Evolutionary conservation across 768 basidiomycete genomes (phyloP).

Genomic region (Tulasnella sp.): DNA sequence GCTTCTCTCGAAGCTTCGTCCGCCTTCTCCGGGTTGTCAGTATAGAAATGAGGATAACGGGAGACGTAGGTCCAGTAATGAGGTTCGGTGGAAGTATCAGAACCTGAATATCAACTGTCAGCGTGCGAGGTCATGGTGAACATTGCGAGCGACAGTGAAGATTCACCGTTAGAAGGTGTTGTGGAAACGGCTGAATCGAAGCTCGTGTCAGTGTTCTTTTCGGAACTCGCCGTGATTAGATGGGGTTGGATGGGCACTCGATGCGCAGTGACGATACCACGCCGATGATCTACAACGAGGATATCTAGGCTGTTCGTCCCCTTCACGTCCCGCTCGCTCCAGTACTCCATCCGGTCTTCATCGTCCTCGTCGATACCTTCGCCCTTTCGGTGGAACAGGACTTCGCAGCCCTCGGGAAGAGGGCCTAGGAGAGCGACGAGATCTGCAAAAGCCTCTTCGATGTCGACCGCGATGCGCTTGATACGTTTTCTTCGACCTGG

Average conservation of each 20-base stretch:
- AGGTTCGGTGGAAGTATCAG: background rate
- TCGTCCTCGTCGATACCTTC: constrained; percentile 5
- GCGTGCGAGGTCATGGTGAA: background rate
- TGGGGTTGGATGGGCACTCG: background rate
- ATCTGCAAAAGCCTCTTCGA: background rate
- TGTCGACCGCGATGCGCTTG: constrained; percentile 2
- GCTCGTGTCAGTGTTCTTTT: background rate
- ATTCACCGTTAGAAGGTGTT: background rate
- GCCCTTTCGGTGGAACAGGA: background rate
- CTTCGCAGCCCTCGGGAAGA: background rate
- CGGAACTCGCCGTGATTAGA: background rate
- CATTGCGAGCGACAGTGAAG: background rate
- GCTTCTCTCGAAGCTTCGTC: background rate
- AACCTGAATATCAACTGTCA: background rate
- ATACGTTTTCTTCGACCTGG: background rate
- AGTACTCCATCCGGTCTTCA: background rate
- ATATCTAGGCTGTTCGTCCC: background rate
- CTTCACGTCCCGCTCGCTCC: background rate
- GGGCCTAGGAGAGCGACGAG: background rate
- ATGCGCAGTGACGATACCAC: background rate
- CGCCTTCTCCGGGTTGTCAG: background rate
- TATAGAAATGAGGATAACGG: constrained; percentile 5
- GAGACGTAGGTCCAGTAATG: constrained; percentile 2
- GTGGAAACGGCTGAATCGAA: background rate
- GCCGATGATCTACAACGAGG: constrained; percentile 1